Base-by-base conservation (phyloP, 257 asterid species). In the Rubia yunnanensis region DNA sequence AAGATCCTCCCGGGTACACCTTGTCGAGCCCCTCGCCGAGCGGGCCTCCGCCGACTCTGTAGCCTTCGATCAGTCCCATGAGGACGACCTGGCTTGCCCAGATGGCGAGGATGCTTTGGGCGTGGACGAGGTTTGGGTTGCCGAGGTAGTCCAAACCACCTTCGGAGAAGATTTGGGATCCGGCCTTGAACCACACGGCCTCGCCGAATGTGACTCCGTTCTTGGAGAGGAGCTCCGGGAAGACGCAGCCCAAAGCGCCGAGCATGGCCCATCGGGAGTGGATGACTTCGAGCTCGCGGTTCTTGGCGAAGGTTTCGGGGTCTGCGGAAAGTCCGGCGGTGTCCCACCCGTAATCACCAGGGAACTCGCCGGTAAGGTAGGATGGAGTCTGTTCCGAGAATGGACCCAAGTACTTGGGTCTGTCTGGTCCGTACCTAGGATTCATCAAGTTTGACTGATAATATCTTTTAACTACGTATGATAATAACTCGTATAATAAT, bases 261-360 rank as follows among this genome's bases (percentile, higher is more conserved):
- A 91, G 94, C 98, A 91, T 91, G 61, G 98, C 98, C 98, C 98
- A 91, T 0, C 98, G 76, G 58, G 70, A 67, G 73, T 88, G 98
- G 80, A 91, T 91, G 70, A 86, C 98, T 52, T 91, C 96, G 0
- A 88, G 95, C 70, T 91, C 98, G 0, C 98, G 86, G 81, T 88
- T 91, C 78, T 81, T 85, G 13, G 95, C 94, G 22, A 88, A 91
- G 1, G 98, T 91, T 70, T 91, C 95, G 0, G 98, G 98, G 17
- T 91, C 96, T 1, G 96, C 98, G 0, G 96, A 91, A 4, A 91
- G 95, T 31, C 98, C 98, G 3, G 96, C 96, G 0, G 95, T 88
- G 83, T 91, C 98, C 96, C 98, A 91, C 0, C 98, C 98, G 23
- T 91, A 91, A 64, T 91, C 96, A 7, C 98, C 96, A 11, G 96